A percentile compares a stretch with the other conserved stretches of the same genome.
phyloP scores from a whole-genome alignment of 768 basidiomycete species.

The Pisolithus microcarpus region DNA sequence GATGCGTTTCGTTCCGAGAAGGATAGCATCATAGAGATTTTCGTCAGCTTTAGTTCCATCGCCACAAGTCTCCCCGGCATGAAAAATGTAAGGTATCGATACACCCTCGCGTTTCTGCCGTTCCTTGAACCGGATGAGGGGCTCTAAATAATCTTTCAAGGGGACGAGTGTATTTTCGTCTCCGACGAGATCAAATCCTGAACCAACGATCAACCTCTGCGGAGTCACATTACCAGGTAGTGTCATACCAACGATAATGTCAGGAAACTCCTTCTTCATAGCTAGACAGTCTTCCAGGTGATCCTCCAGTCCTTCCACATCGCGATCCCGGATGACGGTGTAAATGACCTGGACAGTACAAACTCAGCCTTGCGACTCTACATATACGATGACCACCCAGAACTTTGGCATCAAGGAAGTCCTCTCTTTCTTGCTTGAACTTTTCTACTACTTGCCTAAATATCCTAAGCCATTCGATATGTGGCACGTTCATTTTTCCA shows the following conservation, averaged over 20 bases:
- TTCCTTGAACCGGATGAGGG: slow-evolving; percentile 51
- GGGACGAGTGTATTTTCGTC: slow-evolving; percentile 57
- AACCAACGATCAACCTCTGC: neutral
- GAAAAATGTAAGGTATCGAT: slow-evolving; percentile 66
- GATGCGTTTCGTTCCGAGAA: slow-evolving; percentile 72
- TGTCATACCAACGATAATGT: slow-evolving; percentile 54
- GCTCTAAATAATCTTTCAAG: slow-evolving; percentile 54
- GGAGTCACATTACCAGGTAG: neutral
- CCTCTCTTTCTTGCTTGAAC: slow-evolving; percentile 49
- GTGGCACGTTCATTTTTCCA: slow-evolving; percentile 50
- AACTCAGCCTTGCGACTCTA: neutral
- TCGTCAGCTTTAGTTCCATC: slow-evolving; percentile 65
- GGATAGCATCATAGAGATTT: slow-evolving; percentile 73
- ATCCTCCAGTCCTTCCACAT: slow-evolving; percentile 51
- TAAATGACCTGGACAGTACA: slow-evolving; percentile 54
- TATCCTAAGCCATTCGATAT: slow-evolving; percentile 50
- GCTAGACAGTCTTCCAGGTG: slow-evolving; percentile 69
- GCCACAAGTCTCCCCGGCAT: slow-evolving; percentile 75
- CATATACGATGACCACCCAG: slow-evolving; percentile 3
- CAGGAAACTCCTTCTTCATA: slow-evolving; percentile 68
- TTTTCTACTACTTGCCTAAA: slow-evolving; percentile 47
- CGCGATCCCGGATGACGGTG: slow-evolving; percentile 49
- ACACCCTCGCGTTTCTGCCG: slow-evolving; percentile 51
- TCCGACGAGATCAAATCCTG: slow-evolving; percentile 79
- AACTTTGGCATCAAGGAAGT: slow-evolving; percentile 64